Conservation (phyloP, 176 grass and related monocot genomes). For the Neostapfia colusana region DNA sequence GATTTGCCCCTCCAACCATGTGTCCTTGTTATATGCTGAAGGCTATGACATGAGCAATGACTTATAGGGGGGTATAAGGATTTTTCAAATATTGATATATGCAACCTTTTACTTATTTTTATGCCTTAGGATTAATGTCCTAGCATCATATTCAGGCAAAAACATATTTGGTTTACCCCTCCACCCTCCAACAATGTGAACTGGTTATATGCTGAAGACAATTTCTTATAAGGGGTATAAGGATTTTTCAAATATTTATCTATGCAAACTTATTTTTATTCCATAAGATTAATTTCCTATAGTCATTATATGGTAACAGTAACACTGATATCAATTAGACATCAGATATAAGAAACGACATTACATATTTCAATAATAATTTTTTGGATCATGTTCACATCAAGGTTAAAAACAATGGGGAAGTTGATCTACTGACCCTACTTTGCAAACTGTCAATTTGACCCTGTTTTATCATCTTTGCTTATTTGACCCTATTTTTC, state of each 20-base stretch:
- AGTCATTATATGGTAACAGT: too few relatives aligned
- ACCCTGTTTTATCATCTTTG: too few relatives aligned
- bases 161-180: not conserved
- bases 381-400: too few relatives aligned
- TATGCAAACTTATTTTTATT: slow-evolving; percentile 16
- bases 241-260: not conserved
- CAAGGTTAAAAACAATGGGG: too few relatives aligned
- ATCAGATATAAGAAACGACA: too few relatives aligned
- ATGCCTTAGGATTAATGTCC: not conserved
- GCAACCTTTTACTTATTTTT: slow-evolving; percentile 9
- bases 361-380: too few relatives aligned
- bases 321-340: too few relatives aligned
- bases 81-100: not conserved
- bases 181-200: too few relatives aligned
- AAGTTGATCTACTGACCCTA: too few relatives aligned
- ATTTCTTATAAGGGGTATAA: not conserved
- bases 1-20: not conserved
- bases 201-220: not conserved
- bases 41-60: not conserved
- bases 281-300: not conserved
- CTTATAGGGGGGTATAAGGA: not conserved
- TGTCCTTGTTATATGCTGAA: not conserved
- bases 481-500: too few relatives aligned
- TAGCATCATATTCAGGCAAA: too few relatives aligned
- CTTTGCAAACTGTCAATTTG: too few relatives aligned